Evolutionary conservation across 164 flowering plant genomes (phyloP).

Genomic region (Annona squamosa): DNA sequence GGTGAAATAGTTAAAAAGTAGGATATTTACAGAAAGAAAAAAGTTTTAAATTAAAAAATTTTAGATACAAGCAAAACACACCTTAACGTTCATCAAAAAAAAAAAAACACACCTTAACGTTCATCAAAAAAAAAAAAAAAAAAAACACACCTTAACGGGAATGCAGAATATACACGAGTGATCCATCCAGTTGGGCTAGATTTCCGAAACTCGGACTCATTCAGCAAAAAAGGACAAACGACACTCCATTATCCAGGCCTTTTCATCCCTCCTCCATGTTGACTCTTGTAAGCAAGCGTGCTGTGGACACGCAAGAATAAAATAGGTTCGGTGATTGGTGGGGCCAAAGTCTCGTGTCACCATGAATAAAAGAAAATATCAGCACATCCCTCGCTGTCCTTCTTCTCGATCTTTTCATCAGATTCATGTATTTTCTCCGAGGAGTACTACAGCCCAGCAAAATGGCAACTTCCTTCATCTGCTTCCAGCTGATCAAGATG

Average conservation of each 20-base stretch:
- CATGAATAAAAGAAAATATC: neutral
- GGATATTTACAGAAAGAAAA: no score
- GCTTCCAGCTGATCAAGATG: neutral
- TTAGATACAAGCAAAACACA: no score
- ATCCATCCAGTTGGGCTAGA: neutral
- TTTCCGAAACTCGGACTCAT: neutral
- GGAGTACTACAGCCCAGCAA: neutral
- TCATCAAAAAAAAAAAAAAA: no score
- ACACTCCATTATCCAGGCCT: neutral
- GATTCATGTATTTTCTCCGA: no score
- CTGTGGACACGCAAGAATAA: neutral
- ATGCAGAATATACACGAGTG: no score
- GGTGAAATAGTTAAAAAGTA: no score
- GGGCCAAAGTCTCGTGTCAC: neutral
- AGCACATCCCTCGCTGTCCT: neutral
- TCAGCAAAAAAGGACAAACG: neutral
- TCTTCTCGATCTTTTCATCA: no score
- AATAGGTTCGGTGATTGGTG: neutral
- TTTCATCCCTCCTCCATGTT: neutral
- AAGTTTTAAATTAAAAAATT: no score
- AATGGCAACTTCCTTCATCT: slow-evolving; percentile 7
- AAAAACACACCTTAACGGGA: no score
- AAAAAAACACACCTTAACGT: no score
- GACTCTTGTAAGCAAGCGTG: neutral
- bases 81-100: no score